A percentile compares a stretch with the other conserved stretches of the same genome.
phyloP scores from a whole-genome alignment of 768 basidiomycete genomes.

The Kwoniella sp. region DNA sequence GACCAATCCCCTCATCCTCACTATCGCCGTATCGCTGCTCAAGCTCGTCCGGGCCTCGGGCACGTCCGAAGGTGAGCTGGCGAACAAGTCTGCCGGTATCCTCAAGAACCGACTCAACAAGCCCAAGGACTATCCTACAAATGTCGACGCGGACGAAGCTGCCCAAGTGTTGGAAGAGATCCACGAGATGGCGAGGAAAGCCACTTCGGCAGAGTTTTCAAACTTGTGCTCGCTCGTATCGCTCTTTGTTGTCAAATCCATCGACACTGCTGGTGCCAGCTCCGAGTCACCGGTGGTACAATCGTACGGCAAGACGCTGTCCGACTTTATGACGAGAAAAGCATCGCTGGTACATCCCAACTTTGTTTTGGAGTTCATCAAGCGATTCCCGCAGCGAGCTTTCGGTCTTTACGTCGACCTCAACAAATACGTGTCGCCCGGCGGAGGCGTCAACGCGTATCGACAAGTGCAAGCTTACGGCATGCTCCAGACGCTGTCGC shows the following conservation, averaged over 20 bases:
- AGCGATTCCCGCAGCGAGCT: conserved; percentile 66
- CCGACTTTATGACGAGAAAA: conserved; percentile 79
- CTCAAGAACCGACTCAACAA: conserved; percentile 74
- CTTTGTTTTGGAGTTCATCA: conserved; percentile 79
- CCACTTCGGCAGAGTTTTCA: conserved; percentile 67
- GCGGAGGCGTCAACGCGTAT: conserved; percentile 72
- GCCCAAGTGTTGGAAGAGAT: conserved; percentile 65
- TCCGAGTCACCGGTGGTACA: conserved; percentile 55
- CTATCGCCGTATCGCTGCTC: conserved; percentile 73
- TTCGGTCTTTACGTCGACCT: conserved; percentile 70
- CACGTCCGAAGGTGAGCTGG: conserved; percentile 80
- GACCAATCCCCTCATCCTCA: conserved; percentile 69
- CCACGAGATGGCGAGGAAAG: conserved; percentile 72
- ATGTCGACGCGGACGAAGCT: conserved; percentile 59
- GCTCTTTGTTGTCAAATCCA: conserved; percentile 68
- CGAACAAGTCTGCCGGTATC: conserved; percentile 81
- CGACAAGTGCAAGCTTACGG: conserved; percentile 74
- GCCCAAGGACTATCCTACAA: conserved; percentile 67
- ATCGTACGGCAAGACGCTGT: conserved; percentile 69
- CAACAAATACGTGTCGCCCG: conserved; percentile 61
- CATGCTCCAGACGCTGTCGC: conserved; percentile 68
- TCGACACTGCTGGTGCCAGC: conserved; percentile 42
- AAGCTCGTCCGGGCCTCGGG: conserved; percentile 70
- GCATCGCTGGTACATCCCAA: conserved; percentile 69
- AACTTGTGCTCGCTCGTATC: conserved; percentile 69